phyloP scores from a whole-genome alignment of 495 filamentous ascomycete genomes.

The Podospora conica region DNA sequence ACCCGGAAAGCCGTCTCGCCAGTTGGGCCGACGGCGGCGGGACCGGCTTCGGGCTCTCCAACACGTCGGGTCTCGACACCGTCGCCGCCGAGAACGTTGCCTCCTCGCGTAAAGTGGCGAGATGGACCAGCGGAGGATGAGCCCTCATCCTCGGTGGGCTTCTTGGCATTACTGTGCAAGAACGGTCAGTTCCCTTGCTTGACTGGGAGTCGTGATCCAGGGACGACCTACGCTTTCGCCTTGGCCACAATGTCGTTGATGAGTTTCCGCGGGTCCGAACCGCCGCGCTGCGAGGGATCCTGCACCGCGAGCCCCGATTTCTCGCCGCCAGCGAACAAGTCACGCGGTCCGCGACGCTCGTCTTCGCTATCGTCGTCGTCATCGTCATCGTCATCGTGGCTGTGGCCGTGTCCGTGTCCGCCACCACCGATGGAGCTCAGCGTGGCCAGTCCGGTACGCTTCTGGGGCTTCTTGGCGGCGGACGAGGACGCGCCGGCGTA shows the following conservation, averaged over 20 bases:
- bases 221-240: conserved; percentile 61
- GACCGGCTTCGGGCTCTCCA: conserved; percentile 51
- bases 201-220: background rate
- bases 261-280: conserved; percentile 56
- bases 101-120: conserved; percentile 67
- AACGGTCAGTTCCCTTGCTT: conserved; percentile 4
- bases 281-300: conserved; percentile 56
- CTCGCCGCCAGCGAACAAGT: conserved; percentile 91
- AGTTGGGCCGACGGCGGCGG: conserved; percentile 36
- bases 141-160: conserved; percentile 43
- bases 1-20: conserved; percentile 44
- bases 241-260: conserved; percentile 76
- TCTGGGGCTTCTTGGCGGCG: conserved; percentile 36
- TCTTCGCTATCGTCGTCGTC: conserved; percentile 56
- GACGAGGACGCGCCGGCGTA: conserved; percentile 32
- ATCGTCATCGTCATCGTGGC: conserved; percentile 53
- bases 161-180: conserved; percentile 32
- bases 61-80: conserved; percentile 70
- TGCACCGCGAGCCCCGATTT: conserved; percentile 95
- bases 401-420: conserved; percentile 42
- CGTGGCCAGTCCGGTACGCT: conserved; percentile 50
- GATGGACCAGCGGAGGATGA: conserved; percentile 39
- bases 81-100: conserved; percentile 85
- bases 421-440: conserved; percentile 47
- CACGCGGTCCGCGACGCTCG: conserved; percentile 58